Base-by-base conservation (phyloP, 768 basidiomycete species). In the Sporobolomyces phaffii region DNA sequence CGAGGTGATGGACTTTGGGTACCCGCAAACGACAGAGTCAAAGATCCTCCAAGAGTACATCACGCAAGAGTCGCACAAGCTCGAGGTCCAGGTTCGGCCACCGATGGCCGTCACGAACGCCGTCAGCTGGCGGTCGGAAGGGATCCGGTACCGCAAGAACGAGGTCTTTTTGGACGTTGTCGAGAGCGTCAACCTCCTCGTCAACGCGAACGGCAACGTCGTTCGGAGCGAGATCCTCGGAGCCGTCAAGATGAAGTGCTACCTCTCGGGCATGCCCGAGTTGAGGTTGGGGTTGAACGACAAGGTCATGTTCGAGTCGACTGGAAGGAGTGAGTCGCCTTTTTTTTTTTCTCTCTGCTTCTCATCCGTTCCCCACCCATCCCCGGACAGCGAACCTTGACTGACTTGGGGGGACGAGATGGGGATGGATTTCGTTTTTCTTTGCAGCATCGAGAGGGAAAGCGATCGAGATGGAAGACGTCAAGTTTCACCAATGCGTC, bases 1-100 rank as follows among this genome's bases (percentile, higher is more conserved):
- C 75, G 96, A 99, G 81, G 97, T 98, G 91, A 97, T 98, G 92
- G 96, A 99, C 81, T 99, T 96, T 79, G 96, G 96, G 11, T 97
- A 88, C 77, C 94, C 96, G 0, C 96, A 98, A 78, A 99, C 94
- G 45, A 98, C 96, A 20, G 96, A 99, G 81, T 91, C 90, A 83
- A 98, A 99, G 82, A 99, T 98, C 73, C 79, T 98, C 57, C 94
- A 98, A 79, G 94, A 98, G 87, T 90, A 97, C 76, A 98, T 97
- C 82, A 98, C 94, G 0, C 94, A 98, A 77, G 94, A 97, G 77
- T 92, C 90, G 1, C 89, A 98, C 80, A 97, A 98, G 78, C 86
- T 98, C 38, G 94, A 96, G 77, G 84, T 91, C 24, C 74, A 75
- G 57, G 91, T 84, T 10, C 84, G 92, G 48, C 91, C 93, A 20